Base-by-base conservation (phyloP, 2,329 filamentous ascomycete genomes). In the Emydomyces testavorans region DNA sequence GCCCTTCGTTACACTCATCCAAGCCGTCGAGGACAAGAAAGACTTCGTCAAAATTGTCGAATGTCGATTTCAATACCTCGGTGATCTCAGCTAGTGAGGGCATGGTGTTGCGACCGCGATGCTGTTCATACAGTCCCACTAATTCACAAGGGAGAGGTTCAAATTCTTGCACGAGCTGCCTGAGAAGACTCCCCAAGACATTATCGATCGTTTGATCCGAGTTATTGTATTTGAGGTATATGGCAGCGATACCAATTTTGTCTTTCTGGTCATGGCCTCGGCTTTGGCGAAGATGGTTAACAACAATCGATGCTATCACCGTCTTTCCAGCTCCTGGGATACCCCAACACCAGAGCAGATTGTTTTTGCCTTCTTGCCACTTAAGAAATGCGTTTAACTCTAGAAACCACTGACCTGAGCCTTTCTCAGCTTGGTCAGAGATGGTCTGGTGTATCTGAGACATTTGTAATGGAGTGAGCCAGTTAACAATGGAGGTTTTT, bases 21-120 rank as follows among this genome's bases (percentile, higher is more conserved):
- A 58, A 32, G 8, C 52, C 57, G 42, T 58, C 57, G 16, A 58
- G 24, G 15, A 57, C 32, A 32, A 58, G 44, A 18, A 52, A 57
- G 5, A 50, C 32, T 40, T 40, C 23, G n/a, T 37, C 26, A 41
- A 49, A 57, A 10, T 2, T 2, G 10, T 10, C 5, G 5, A 36
- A 15, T 11, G 49, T 21, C 1, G 29, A 20, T 3, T 48, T 29
- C 13, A 58, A 43, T 1, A 37, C 44, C 1, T 10, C 20, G 5
- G 34, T 44, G 20, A 57, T 34, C 28, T 56, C 45, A 4, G 45
- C 42, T 10, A 39, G 8, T 6, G 31, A 47, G 3, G 50, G 46
- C 1, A 40, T 18, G 4, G 52, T 53, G n/a, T 23, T 18, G 2
- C 29, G 21, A 13, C n/a, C 2, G 13, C 31, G 32, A 16, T 56